Conservation (phyloP, 345 rosid genomes). For the Cardamine resedifolia region DNA sequence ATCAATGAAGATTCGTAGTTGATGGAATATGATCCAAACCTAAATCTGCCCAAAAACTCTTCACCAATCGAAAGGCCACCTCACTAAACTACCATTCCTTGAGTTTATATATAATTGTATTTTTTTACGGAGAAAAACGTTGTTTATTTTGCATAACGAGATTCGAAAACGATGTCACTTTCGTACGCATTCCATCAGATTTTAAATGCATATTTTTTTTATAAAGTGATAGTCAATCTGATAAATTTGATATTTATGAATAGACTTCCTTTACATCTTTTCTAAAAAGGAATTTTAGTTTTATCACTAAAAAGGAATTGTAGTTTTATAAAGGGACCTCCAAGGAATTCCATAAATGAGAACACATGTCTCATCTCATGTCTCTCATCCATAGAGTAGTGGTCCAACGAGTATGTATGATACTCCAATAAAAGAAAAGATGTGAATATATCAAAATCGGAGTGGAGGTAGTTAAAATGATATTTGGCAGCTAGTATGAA, state of each 20-base stretch:
- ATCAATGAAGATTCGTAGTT: background rate
- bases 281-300: background rate
- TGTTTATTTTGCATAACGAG: background rate
- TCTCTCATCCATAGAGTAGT: background rate
- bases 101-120: background rate
- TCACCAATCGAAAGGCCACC: background rate
- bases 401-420: constrained; percentile 6
- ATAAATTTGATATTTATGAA: too few species aligned
- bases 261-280: background rate
- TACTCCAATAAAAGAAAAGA: background rate
- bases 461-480: background rate
- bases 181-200: too few species aligned
- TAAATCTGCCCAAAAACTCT: too few species aligned
- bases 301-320: too few species aligned
- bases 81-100: background rate
- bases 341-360: background rate
- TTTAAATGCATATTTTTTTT: background rate
- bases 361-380: background rate
- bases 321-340: too few species aligned
- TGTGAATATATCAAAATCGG: background rate
- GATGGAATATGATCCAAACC: background rate
- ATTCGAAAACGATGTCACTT: background rate
- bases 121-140: too few species aligned
- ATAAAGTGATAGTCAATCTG: too few species aligned
- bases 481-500: background rate